Conservation (phyloP, 1,284 basidiomycete genomes). For the Ganoderma lingzhi region DNA sequence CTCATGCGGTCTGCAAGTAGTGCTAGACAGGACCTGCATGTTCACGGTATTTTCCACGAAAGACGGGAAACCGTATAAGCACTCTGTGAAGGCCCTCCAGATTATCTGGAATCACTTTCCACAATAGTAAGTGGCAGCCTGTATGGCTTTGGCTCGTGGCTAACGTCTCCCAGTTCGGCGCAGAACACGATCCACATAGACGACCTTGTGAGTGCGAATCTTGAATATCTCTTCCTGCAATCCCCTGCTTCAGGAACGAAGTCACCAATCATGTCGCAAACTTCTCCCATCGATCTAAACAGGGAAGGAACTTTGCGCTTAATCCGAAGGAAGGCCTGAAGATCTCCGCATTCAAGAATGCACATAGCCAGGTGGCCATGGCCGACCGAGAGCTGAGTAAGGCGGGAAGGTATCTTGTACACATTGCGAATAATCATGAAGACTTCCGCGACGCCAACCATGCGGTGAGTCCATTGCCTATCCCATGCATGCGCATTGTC, state of each 20-base stretch:
- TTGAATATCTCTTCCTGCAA: not conserved
- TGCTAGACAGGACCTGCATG: slow-evolving; percentile 89
- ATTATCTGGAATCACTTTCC: slow-evolving; percentile 91
- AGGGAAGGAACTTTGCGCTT: slow-evolving; percentile 87
- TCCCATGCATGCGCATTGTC: not conserved
- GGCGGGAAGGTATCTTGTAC: slow-evolving; percentile 69
- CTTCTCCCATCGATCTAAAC: slow-evolving; percentile 2
- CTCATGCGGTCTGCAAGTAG: slow-evolving; percentile 43
- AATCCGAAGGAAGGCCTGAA: slow-evolving; percentile 88
- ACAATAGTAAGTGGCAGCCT: slow-evolving; percentile 63
- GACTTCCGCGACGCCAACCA: slow-evolving; percentile 69
- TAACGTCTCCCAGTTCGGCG: slow-evolving; percentile 55
- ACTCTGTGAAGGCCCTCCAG: slow-evolving; percentile 85
- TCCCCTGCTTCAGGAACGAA: not conserved
- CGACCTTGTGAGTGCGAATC: slow-evolving; percentile 65
- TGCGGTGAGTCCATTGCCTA: slow-evolving; percentile 51
- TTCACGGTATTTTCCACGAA: slow-evolving; percentile 85
- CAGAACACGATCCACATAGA: slow-evolving; percentile 90
- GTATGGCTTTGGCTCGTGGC: too few relatives aligned
- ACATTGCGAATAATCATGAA: slow-evolving; percentile 55
- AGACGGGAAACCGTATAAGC: slow-evolving; percentile 79
- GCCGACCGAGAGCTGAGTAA: slow-evolving; percentile 75
- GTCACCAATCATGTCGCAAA: not conserved
- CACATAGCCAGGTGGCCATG: slow-evolving; percentile 66
- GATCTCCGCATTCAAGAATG: slow-evolving; percentile 83